Conservation (phyloP, 495 filamentous ascomycete genomes). For the Aspergillus sclerotiicarbonarius region DNA sequence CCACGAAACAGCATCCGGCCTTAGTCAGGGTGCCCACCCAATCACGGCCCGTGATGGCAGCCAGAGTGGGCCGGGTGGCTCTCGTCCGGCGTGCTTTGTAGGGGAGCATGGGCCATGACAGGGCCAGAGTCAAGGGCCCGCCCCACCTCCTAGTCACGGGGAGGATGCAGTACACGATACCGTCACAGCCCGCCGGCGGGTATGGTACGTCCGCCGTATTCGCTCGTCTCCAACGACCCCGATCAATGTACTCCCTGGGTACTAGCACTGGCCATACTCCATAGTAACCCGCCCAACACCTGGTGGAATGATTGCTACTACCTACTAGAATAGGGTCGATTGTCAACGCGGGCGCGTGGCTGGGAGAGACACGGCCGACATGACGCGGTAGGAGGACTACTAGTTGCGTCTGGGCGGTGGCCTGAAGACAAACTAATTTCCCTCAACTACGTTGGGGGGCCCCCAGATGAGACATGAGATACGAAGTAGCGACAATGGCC, state of each 20-base stretch:
- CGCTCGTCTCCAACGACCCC: neutral
- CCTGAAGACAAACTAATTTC: neutral
- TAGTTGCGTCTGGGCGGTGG: neutral
- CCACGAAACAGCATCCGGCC: slow-evolving; percentile 16
- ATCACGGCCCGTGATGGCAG: neutral
- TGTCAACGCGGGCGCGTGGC: no score
- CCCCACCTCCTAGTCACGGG: slow-evolving; percentile 20
- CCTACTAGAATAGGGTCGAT: no score
- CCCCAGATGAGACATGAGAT: neutral
- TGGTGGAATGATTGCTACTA: no score
- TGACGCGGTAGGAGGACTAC: neutral
- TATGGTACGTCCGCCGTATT: neutral
- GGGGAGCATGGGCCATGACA: slow-evolving; percentile 25
- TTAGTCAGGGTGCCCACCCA: slow-evolving; percentile 6
- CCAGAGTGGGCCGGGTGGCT: slow-evolving; percentile 3
- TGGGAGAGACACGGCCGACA: no score
- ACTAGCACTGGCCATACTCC: neutral
- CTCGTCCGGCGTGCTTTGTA: slow-evolving; percentile 2
- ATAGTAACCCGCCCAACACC: no score
- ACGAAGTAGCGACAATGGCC: neutral
- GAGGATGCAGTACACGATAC: slow-evolving; percentile 10
- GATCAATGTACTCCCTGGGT: neutral
- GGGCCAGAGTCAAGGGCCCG: slow-evolving; percentile 18
- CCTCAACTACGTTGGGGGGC: neutral
- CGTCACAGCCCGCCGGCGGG: slow-evolving; percentile 11